Conservation (phyloP, 257 asterid genomes). For the Dorcoceras hygrometricum region DNA sequence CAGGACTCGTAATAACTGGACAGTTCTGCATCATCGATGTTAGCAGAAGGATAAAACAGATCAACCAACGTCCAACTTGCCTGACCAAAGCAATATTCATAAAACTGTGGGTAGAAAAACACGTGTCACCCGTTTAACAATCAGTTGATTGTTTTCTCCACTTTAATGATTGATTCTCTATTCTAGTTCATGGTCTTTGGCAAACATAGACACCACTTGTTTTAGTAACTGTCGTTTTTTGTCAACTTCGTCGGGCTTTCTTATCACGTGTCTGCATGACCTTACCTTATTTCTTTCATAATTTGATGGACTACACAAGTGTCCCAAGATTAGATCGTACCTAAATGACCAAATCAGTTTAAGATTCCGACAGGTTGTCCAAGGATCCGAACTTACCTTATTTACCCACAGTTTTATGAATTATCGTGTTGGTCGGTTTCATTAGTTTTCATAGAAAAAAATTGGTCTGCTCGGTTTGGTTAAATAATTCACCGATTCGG, state of each 20-base stretch:
- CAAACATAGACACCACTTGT: neutral
- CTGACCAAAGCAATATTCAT: no score
- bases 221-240: neutral
- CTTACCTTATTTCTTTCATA: neutral
- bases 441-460: no score
- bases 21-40: no score
- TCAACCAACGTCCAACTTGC: no score
- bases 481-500: no score
- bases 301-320: neutral
- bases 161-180: neutral
- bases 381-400: neutral
- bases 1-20: no score
- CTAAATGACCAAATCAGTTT: neutral
- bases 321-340: neutral
- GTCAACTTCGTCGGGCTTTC: neutral
- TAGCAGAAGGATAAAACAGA: no score
- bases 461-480: no score
- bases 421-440: neutral
- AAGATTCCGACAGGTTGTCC: neutral
- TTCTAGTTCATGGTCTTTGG: neutral
- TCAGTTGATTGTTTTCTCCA: neutral
- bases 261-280: neutral
- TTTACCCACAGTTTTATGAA: neutral
- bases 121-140: no score
- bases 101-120: no score